Percentiles rank a stretch among this genome's conserved stretches.
Evolutionary conservation across 257 asterid genomes (phyloP).

Genomic region (Leptodermis oblonga): DNA sequence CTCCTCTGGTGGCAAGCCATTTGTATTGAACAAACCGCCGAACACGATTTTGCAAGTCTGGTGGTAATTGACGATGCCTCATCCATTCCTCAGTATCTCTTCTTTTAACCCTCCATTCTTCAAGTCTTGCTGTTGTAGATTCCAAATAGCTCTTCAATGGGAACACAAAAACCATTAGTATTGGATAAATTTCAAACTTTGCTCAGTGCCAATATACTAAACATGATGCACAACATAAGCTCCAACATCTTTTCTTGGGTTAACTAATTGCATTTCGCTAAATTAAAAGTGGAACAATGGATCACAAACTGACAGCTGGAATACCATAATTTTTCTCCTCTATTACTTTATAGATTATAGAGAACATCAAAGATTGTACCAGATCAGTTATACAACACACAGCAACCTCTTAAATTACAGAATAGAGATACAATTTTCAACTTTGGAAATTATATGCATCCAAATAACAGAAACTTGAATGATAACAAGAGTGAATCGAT

Average conservation of each 20-base stretch:
- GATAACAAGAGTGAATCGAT: too few species aligned
- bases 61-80: constrained; percentile 87
- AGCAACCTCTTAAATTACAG: background rate
- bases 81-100: constrained; percentile 96
- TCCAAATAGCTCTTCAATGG: constrained; percentile 65
- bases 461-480: background rate
- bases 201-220: background rate
- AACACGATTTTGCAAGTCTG: constrained; percentile 68
- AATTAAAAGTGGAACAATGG: too few species aligned
- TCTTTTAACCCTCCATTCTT: constrained; percentile 81
- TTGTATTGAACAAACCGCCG: constrained; percentile 74
- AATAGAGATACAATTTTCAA: background rate
- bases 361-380: too few species aligned
- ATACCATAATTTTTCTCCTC: too few species aligned
- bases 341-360: too few species aligned
- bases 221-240: too few species aligned
- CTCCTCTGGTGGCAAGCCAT: constrained; percentile 89
- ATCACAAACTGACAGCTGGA: too few species aligned
- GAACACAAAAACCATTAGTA: constrained; percentile 4
- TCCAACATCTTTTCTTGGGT: too few species aligned
- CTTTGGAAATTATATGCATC: background rate
- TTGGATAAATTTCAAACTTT: background rate
- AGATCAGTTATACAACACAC: too few species aligned
- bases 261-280: too few species aligned
- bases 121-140: constrained; percentile 80